A percentile compares a stretch with the other conserved stretches of the same genome.
These are phyloP conservation scores for Mycena galopus DNA, from an alignment of 768 basidiomycete species.

Conservation along the genomic window DNA sequence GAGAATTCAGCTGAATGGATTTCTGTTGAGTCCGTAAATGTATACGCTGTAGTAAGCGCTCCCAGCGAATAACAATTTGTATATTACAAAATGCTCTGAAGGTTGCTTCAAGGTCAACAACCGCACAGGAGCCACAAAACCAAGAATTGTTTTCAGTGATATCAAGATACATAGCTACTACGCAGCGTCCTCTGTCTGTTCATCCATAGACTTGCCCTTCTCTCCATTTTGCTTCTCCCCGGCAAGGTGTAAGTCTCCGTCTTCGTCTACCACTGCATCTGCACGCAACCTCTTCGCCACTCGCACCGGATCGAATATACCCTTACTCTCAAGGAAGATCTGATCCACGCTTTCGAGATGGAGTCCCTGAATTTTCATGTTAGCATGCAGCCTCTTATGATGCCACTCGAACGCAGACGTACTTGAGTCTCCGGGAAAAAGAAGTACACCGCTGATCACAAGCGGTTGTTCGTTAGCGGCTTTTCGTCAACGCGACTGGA, in stretches of 20 bases:
- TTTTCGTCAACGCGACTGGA: background rate
- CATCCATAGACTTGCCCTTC: slow-evolving; percentile 12
- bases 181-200: background rate
- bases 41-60: too few species aligned
- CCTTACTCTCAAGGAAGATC: slow-evolving; percentile 36
- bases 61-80: too few species aligned
- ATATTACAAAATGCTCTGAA: too few species aligned
- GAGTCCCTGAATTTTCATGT: too few species aligned
- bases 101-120: too few species aligned
- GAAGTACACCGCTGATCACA: slow-evolving; percentile 29
- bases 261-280: background rate
- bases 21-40: background rate
- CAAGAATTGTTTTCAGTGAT: too few species aligned
- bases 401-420: too few species aligned
- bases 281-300: slow-evolving; percentile 29
- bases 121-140: too few species aligned
- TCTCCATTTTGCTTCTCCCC: slow-evolving; percentile 6
- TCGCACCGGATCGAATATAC: slow-evolving; percentile 32
- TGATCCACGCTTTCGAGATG: slow-evolving; percentile 37
- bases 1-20: background rate
- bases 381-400: too few species aligned
- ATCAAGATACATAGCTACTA: background rate
- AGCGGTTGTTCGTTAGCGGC: background rate
- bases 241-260: slow-evolving; percentile 11
- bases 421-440: slow-evolving; percentile 37